Conservation (phyloP, 2,329 filamentous ascomycete genomes). For the Pseudonectria foliicola region DNA sequence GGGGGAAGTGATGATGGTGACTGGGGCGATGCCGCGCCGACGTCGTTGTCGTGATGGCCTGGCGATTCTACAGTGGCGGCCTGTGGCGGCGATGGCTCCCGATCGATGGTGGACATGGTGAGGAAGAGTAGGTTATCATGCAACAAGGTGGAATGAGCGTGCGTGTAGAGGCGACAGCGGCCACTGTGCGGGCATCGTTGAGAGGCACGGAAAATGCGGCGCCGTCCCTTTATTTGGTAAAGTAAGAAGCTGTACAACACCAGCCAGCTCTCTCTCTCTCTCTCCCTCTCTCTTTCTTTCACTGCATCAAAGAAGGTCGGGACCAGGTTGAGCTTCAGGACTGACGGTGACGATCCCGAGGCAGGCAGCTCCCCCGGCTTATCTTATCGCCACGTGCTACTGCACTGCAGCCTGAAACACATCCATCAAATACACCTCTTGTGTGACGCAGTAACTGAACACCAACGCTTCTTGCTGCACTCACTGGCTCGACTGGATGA, state of each 20-base stretch:
- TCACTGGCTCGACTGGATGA: too few relatives aligned
- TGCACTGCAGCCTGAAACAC: background rate
- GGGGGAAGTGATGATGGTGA: too few relatives aligned
- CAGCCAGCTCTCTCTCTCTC: too few relatives aligned
- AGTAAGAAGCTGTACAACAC: background rate
- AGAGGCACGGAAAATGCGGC: constrained; percentile 1
- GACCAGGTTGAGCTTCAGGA: constrained; percentile 3
- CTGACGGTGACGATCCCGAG: constrained; percentile 14
- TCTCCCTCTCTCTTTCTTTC: too few relatives aligned
- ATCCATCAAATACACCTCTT: too few relatives aligned
- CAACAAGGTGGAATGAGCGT: constrained; percentile 3
- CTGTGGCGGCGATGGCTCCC: constrained; percentile 16
- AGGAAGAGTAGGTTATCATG: background rate
- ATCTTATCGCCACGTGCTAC: constrained; percentile 29
- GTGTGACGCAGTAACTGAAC: too few relatives aligned
- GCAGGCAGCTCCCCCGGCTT: constrained; percentile 12
- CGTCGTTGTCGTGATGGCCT: constrained; percentile 7
- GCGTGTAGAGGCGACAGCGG: constrained; percentile 9
- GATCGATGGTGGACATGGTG: constrained; percentile 20
- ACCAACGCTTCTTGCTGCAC: too few relatives aligned
- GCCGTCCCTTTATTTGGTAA: constrained; percentile 3
- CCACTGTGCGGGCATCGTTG: constrained; percentile 17
- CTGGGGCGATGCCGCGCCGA: constrained; percentile 9
- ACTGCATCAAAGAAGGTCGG: too few relatives aligned
- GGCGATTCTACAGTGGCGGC: constrained; percentile 9